A percentile compares a stretch with the other conserved stretches of the same genome.
Conservation (phyloP, 768 basidiomycete genomes). For the Sporobolomyces phaffii region DNA sequence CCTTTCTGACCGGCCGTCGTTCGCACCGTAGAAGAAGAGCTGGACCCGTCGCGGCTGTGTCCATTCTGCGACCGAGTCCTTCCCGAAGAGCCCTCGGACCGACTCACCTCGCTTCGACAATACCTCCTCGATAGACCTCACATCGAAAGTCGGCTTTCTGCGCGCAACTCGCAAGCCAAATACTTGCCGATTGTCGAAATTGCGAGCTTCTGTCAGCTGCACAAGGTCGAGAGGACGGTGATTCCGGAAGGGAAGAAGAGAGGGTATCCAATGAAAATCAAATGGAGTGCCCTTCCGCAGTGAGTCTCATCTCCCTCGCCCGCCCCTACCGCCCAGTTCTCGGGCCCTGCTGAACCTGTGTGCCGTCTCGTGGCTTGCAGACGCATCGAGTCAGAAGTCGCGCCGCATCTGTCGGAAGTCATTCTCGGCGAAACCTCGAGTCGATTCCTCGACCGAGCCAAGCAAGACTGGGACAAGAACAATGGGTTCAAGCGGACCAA, state of each 20-base stretch:
- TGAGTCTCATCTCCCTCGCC: background rate
- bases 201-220: slow-evolving; percentile 34
- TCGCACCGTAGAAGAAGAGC: background rate
- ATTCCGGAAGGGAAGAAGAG: slow-evolving; percentile 29
- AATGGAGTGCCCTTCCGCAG: slow-evolving; percentile 23
- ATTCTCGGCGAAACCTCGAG: background rate
- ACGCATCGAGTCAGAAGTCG: slow-evolving; percentile 15
- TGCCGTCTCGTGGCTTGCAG: background rate
- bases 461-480: slow-evolving; percentile 50
- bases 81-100: slow-evolving; percentile 16
- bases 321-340: no score
- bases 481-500: slow-evolving; percentile 64
- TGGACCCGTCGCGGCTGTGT: slow-evolving; percentile 32
- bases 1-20: no score
- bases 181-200: slow-evolving; percentile 23
- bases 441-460: slow-evolving; percentile 41
- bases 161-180: slow-evolving; percentile 23
- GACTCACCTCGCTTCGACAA: slow-evolving; percentile 19
- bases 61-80: slow-evolving; percentile 39
- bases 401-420: slow-evolving; percentile 5
- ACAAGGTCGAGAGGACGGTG: slow-evolving; percentile 27
- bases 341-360: no score
- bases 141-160: background rate
- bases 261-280: slow-evolving; percentile 28
- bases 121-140: slow-evolving; percentile 25